Evolutionary conservation across 2,329 filamentous ascomycete species (phyloP), one percentile per base, ranked within the genome.

Genomic region (Daldinia sp.): DNA sequence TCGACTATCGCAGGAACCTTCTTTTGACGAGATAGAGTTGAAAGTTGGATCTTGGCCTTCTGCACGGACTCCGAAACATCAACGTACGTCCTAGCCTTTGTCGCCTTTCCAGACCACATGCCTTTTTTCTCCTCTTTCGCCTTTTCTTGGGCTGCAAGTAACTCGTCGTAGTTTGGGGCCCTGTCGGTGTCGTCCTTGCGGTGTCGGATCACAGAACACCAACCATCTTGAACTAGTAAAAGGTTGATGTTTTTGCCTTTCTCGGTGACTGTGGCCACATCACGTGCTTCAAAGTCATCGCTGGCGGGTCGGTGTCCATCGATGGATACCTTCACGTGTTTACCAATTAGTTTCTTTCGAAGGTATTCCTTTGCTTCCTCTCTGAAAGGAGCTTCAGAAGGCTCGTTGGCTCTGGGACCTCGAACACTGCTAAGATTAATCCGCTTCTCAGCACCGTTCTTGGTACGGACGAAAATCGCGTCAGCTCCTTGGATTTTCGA

Each of bases 301-400:
- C 85, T 90, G 1, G 93, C 93, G 41, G 94, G 90, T 79, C 95
- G 94, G 77, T 92, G 93, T 59, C 95, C 95, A 75, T 99, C 94
- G 62, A 97, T 88, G 55, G 86, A 90, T 58, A 97, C 87, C 76
- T 90, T 92, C 68, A 98, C 93, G 69, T 97, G 92, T 83, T 99
- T 99, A 64, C 94, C 95, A 73, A 99, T 99, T 29, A 97, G 78
- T 77, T 90, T 93, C 83, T 97, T 97, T 57, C 95, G 89, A 67
- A 98, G 78, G 75, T 94, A 98, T 76, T 99, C 95, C 82, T 99
- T 99, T 29, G 95, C 94, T 75, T 97, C 94, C 10, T 95, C 91
- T 69, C 88, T 86, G 82, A 94, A 99, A 0, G 93, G 93, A 37
- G 92, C 86, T 78, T 98, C 94, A 59, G 92, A 90, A 17, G 92